phyloP scores from a whole-genome alignment of 208 protist species.

The Acanthamoeba triangularis region DNA sequence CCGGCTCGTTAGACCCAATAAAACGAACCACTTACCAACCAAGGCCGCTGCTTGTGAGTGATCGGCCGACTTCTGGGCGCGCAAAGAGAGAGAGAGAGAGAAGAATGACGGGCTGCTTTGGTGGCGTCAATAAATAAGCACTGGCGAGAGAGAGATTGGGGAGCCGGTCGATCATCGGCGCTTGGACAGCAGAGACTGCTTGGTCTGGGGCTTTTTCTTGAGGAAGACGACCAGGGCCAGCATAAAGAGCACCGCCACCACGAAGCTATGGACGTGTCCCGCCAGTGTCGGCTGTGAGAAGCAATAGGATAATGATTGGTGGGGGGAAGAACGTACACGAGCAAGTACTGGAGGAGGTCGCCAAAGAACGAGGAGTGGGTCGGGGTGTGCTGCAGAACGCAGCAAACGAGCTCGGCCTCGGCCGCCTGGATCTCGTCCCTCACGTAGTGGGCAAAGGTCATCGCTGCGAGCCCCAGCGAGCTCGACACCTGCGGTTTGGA shows the following conservation, averaged over 20 bases:
- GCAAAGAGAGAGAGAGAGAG: too few relatives aligned
- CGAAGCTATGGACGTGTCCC: background rate
- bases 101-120: too few relatives aligned
- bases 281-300: too few relatives aligned
- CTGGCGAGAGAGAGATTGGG: background rate
- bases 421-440: conserved; percentile 7
- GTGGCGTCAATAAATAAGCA: background rate
- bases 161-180: background rate
- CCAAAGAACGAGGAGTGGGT: background rate
- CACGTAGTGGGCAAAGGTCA: conserved; percentile 52
- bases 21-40: background rate
- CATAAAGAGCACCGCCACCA: conserved; percentile 7
- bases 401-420: conserved; percentile 13
- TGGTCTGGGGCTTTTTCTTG: background rate
- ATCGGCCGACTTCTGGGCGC: too few relatives aligned
- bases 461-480: background rate
- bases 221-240: background rate
- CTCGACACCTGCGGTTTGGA: background rate
- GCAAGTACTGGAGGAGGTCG: background rate
- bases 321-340: background rate
- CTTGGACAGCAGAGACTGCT: background rate
- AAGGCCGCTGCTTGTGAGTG: too few relatives aligned
- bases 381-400: background rate
- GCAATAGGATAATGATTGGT: too few relatives aligned
- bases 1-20: too few relatives aligned